Conservation (phyloP, 257 asterid genomes). For the Mitragyna speciosa region DNA sequence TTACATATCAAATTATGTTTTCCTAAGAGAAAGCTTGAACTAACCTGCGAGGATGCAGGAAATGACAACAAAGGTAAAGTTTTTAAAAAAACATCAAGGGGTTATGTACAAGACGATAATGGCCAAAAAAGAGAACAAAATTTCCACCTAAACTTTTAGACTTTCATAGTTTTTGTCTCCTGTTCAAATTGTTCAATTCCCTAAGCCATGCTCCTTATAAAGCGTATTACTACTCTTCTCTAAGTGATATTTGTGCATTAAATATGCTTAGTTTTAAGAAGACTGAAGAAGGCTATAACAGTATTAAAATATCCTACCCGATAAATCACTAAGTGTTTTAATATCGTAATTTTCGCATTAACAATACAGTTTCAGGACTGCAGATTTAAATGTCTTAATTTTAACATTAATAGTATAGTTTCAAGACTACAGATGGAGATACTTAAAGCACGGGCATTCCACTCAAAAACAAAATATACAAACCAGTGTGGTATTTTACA, state of each 20-base stretch:
- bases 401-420: not conserved
- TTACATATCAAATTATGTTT: not conserved
- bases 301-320: not conserved
- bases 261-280: not conserved
- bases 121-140: slow-evolving; percentile 56
- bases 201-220: not conserved
- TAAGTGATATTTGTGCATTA: not conserved
- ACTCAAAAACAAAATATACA: not conserved
- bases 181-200: no score
- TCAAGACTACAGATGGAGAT: not conserved
- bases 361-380: no score
- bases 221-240: not conserved
- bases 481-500: not conserved
- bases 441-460: not conserved
- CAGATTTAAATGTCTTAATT: no score
- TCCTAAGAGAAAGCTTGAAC: not conserved
- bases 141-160: not conserved
- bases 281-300: not conserved
- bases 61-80: slow-evolving; percentile 75
- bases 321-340: not conserved
- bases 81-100: slow-evolving; percentile 84
- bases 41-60: slow-evolving; percentile 77
- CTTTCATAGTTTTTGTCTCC: not conserved
- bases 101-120: slow-evolving; percentile 80
- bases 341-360: not conserved